These are phyloP conservation scores for Bathelium albidoporum DNA, from an alignment of 495 filamentous ascomycete species.

Conservation along the genomic window DNA sequence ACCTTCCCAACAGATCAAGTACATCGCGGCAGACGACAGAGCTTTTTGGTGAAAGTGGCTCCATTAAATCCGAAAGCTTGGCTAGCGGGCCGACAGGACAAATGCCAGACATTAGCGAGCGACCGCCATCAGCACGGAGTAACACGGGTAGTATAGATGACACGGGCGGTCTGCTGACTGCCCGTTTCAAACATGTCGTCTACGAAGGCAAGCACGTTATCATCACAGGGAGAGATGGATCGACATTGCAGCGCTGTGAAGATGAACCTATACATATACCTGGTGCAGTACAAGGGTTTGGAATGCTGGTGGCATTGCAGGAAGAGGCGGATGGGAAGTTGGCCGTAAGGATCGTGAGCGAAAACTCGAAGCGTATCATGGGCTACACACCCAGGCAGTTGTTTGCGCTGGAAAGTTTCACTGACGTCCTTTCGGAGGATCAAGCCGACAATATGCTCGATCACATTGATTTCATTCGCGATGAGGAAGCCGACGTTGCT, in stretches of 20 bases:
- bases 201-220: conserved; percentile 77
- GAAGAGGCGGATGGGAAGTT: conserved; percentile 60
- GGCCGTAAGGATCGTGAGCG: conserved; percentile 68
- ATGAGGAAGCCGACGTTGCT: conserved; percentile 61
- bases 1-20: not conserved
- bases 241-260: conserved; percentile 66
- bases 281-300: conserved; percentile 82
- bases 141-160: conserved; percentile 23
- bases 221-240: conserved; percentile 65
- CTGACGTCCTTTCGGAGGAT: conserved; percentile 70
- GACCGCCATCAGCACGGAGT: conserved; percentile 12
- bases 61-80: not conserved
- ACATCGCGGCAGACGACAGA: not conserved
- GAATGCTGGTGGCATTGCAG: conserved; percentile 63
- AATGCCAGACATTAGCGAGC: not conserved
- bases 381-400: conserved; percentile 71
- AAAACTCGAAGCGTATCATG: conserved; percentile 69
- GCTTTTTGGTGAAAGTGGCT: not conserved
- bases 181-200: conserved; percentile 68
- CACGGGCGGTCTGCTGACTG: conserved; percentile 42
- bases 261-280: conserved; percentile 92
- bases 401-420: conserved; percentile 65
- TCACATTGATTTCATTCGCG: conserved; percentile 77
- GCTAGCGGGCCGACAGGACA: not conserved
- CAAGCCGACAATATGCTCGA: conserved; percentile 74